Evolutionary conservation across 352 stramenopile genomes (phyloP), one percentile per base, ranked within the genome.

Genomic region (Lagenidium giganteum): DNA sequence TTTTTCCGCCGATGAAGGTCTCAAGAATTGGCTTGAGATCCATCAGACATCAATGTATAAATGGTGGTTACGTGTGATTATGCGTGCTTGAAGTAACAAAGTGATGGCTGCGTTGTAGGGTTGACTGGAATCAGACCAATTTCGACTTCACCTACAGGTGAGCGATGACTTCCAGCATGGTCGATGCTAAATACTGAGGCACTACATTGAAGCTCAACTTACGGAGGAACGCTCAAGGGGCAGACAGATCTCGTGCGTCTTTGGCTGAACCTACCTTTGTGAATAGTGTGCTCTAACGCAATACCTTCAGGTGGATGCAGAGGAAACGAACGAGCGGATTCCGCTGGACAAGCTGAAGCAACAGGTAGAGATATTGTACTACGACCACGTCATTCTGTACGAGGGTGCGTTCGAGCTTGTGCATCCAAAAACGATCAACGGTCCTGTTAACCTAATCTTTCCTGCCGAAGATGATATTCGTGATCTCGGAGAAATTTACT

Each of bases 101-200:
- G 25, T 26, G 21, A 21, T 38, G 13, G 11, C n/a, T 47, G 18
- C 21, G 3, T 32, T 36, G 27, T 31, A 70, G 47, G 5, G 47
- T 23, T 23, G 22, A 40, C 30, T 64, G 51, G 50, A 51, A 72
- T 18, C 57, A 70, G 26, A 61, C 65, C 2, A 64, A 59, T 17
- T 80, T 72, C 51, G 72, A 83, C 44, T 82, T 75, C 42, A 81
- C 67, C 12, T 85, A 82, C 66, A 66, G 66, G 66, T 79, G 42
- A 24, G 44, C n/a, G n/a, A 38, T 14, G 44, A 48, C 38, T 32
- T 31, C 28, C 3, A 42, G 28, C 4, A 9, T 22, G 5, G 17
- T 26, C 22, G 31, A 41, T 26, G 24, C 42, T 40, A 8, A 26
- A 17, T 32, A 8, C 18, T 40, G 13, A 14, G 13, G 3, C 14